Percentiles rank a stretch among this genome's conserved stretches.
These are phyloP conservation scores for Cicer chorassanicum DNA, from an alignment of 306 rosid genomes.

Conservation along the genomic window DNA sequence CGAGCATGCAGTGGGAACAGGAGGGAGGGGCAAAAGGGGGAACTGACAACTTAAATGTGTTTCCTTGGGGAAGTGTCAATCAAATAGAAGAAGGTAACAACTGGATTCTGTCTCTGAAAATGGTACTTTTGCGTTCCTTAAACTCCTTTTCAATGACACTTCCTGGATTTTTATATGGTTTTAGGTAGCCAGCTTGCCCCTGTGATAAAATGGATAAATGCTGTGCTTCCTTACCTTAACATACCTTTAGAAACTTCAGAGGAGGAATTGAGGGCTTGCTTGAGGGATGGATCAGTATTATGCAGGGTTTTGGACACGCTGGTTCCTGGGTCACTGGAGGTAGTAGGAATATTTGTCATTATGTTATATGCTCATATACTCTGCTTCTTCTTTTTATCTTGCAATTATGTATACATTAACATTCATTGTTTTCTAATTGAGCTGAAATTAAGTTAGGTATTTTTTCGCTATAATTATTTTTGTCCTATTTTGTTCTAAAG, in stretches of 20 bases:
- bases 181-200: conserved; percentile 61
- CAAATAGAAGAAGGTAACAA: conserved; percentile 52
- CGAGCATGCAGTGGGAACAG: conserved; percentile 63
- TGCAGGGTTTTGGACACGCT: conserved; percentile 77
- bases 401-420: conserved; percentile 3
- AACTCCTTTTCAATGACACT: conserved; percentile 34
- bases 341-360: conserved; percentile 46
- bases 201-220: conserved; percentile 82
- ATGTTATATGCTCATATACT: conserved; percentile 29
- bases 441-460: conserved; percentile 24
- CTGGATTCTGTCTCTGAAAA: conserved; percentile 5
- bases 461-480: not conserved
- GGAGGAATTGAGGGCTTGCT: conserved; percentile 73
- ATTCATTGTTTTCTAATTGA: conserved; percentile 2
- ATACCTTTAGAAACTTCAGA: conserved; percentile 74
- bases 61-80: conserved; percentile 40
- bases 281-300: conserved; percentile 79
- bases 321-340: conserved; percentile 70
- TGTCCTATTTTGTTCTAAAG: conserved; percentile 31
- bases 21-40: conserved; percentile 52
- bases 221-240: conserved; percentile 70
- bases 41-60: conserved; percentile 51
- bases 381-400: not conserved
- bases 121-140: conserved; percentile 16
- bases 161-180: conserved; percentile 41